Evolutionary conservation across 129 eudicot species (phyloP).

Genomic region (Lonicera japonica): DNA sequence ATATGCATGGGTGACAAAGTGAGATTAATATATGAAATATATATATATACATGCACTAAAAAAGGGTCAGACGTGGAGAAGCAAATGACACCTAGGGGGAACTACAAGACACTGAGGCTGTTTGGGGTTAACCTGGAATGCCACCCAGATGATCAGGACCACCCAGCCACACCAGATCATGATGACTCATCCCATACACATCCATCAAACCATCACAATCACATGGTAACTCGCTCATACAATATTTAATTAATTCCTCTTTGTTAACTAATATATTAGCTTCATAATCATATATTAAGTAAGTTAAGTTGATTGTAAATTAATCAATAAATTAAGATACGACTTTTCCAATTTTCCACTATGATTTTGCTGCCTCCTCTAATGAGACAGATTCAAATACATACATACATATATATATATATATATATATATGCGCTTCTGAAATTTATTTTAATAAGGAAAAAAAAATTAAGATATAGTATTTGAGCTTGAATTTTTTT

Average conservation of each 20-base stretch:
- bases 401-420: too few relatives aligned
- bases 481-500: too few relatives aligned
- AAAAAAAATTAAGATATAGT: too few relatives aligned
- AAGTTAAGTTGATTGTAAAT: too few relatives aligned
- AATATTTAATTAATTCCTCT: too few relatives aligned
- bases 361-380: neutral
- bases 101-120: conserved; percentile 36
- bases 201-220: conserved; percentile 7
- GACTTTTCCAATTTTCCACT: neutral
- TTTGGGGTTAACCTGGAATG: conserved; percentile 52
- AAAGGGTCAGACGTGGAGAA: conserved; percentile 9
- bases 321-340: neutral
- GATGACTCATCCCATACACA: conserved; percentile 30
- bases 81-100: conserved; percentile 8
- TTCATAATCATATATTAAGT: too few relatives aligned
- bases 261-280: too few relatives aligned
- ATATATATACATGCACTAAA: too few relatives aligned
- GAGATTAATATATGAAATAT: too few relatives aligned
- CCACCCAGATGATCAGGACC: conserved; percentile 11
- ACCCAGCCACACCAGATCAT: conserved; percentile 9
- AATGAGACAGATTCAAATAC: neutral
- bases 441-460: too few relatives aligned
- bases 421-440: too few relatives aligned
- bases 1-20: too few relatives aligned
- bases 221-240: conserved; percentile 22